Evolutionary conservation across 495 filamentous ascomycete genomes (phyloP).

Genomic region (Bryoglossum gracile): DNA sequence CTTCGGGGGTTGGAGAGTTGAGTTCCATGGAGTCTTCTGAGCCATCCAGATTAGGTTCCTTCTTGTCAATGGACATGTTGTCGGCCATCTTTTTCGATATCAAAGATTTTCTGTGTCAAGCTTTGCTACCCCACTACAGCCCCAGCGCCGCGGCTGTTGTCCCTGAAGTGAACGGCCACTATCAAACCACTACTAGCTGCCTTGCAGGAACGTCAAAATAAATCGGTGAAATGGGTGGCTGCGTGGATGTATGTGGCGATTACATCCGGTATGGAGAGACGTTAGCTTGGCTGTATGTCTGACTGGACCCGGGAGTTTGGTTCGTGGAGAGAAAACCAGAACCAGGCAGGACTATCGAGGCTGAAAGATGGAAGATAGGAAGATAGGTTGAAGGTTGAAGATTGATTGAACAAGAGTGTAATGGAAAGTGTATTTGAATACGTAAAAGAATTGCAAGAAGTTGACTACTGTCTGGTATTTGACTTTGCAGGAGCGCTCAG

Average conservation of each 20-base stretch:
- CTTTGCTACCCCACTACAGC: slow-evolving; percentile 18
- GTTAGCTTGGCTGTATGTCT: slow-evolving; percentile 14
- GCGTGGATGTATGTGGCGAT: slow-evolving; percentile 7
- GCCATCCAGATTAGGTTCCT: slow-evolving; percentile 39
- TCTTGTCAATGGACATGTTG: slow-evolving; percentile 52
- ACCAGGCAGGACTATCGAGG: slow-evolving; percentile 15
- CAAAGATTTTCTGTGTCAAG: slow-evolving; percentile 7
- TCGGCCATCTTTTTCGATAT: slow-evolving; percentile 20
- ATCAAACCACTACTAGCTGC: slow-evolving; percentile 6
- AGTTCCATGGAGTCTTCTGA: slow-evolving; percentile 47
- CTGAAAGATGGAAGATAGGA: slow-evolving; percentile 11
- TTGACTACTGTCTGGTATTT: slow-evolving; percentile 17
- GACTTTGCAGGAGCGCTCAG: slow-evolving; percentile 9
- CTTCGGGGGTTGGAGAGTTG: slow-evolving; percentile 41
- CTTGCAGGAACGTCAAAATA: neutral
- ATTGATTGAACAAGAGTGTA: slow-evolving; percentile 12
- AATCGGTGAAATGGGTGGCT: slow-evolving; percentile 13
- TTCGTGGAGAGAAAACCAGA: slow-evolving; percentile 11
- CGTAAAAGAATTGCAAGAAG: slow-evolving; percentile 18
- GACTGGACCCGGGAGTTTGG: slow-evolving; percentile 16
- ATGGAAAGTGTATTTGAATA: slow-evolving; percentile 21
- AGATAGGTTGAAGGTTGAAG: slow-evolving; percentile 10
- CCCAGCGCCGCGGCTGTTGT: slow-evolving; percentile 11
- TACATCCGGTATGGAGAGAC: slow-evolving; percentile 18
- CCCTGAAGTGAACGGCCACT: neutral